Evolutionary conservation across 768 basidiomycete species (phyloP).

Genomic region (Exsudoporus frostii): DNA sequence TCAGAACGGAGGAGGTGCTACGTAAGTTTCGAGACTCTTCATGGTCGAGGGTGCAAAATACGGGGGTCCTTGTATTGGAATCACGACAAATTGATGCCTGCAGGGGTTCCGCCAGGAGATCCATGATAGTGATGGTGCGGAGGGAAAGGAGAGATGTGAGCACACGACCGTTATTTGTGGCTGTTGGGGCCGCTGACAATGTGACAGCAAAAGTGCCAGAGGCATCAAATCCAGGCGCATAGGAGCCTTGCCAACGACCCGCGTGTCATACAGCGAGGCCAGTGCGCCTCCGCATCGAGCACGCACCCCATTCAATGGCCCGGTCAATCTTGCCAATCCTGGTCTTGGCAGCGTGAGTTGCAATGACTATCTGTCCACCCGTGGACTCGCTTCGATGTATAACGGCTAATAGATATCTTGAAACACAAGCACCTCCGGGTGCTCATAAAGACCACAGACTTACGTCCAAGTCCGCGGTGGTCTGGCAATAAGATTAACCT

Average conservation of each 20-base stretch:
- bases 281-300: neutral
- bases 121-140: constrained; percentile 13
- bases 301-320: neutral
- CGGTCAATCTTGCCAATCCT: neutral
- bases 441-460: constrained; percentile 7
- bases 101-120: constrained; percentile 13
- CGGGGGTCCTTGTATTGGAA: constrained; percentile 3
- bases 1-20: constrained; percentile 33
- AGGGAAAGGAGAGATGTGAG: neutral
- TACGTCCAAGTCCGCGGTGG: constrained; percentile 20
- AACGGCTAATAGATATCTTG: constrained; percentile 13
- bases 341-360: neutral
- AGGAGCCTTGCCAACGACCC: neutral
- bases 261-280: neutral
- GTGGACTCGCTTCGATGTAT: neutral
- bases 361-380: constrained; percentile 2
- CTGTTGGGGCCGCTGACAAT: neutral
- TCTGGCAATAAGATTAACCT: constrained; percentile 9
- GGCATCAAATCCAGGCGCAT: too few species aligned
- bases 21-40: constrained; percentile 26
- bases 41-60: constrained; percentile 6
- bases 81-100: neutral
- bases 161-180: constrained; percentile 24
- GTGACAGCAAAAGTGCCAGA: too few species aligned
- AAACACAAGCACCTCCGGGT: constrained; percentile 1